Base-by-base conservation (phyloP, 2,329 filamentous ascomycete species). In the Biscogniauxia mediterranea region DNA sequence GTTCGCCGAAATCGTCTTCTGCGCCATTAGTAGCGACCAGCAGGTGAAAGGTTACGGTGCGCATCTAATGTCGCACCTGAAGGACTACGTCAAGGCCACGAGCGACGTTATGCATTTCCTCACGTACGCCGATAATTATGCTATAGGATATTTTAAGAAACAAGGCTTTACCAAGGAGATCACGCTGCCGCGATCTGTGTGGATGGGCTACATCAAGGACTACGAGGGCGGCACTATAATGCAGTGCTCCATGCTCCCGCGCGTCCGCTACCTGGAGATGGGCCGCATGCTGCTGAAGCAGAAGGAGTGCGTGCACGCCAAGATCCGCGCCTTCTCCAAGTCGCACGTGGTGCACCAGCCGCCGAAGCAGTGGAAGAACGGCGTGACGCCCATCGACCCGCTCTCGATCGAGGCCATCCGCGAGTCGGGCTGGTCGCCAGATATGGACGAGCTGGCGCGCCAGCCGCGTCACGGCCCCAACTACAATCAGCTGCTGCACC, bases 141-240 rank as follows among this genome's bases (percentile, higher is more conserved):
- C 95, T 49, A 99, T 97, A 67, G 95, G 95, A 11, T 99, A 98
- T 76, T 99, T 99, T 78, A 96, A 98, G 77, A 99, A 99, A 75
- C 95, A 99, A 75, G 95, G 95, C 0, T 99, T 99, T 73, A 98
- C 95, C 1, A 99, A 99, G 75, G 94, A 99, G 70, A 98, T 99
- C 66, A 97, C 93, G 0, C 85, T 99, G 0, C 91, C 95, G 61
- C 90, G 89, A 70, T 88, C 89, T 2, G 89, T 92, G 3, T 99
- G 95, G 95, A 98, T 98, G 95, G 95, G 95, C 2, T 99, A 98
- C 71, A 99, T 99, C 80, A 99, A 99, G 75, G 95, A 99, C 75
- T 99, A 99, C 75, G 95, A 99, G 77, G 95, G 95, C 61, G 95
- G 95, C 61, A 99, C 95, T 0, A 96, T 99, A 64, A 99, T 99